Base-by-base conservation (phyloP, 1,284 basidiomycete species). In the Apiotrichum domesticum region DNA sequence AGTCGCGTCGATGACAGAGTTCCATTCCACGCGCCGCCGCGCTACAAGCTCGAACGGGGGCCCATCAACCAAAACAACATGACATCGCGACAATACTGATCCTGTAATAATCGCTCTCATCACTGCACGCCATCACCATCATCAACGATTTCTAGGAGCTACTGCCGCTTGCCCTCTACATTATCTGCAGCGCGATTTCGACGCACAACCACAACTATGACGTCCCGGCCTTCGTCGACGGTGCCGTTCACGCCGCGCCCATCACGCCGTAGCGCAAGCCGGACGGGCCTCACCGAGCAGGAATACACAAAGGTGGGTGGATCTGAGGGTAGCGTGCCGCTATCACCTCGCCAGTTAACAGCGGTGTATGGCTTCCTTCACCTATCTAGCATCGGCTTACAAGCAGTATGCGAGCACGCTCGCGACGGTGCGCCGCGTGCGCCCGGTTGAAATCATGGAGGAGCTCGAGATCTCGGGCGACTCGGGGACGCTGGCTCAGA, bases 191-290 rank as follows among this genome's bases (percentile, higher is more conserved):
- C 21, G 21, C 21, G 21, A 21, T 21, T 21, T 21, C 21, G 21
- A 21, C 21, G 21, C 21, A 21, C 21, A 21, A 21, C 37, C 37
- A 7, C 37, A 13, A 39, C 37, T 8, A 39, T 39, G 37, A 13
- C 37, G 13, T 39, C 43, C 11, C 43, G 43, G 3, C 35, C 43
- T 4, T 46, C 43, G 14, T 52, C 69, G 7, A 72, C 71, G 0
- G 69, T 74, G 1, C 72, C 72, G 0, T 74, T 74, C 57, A 74
- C 72, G 2, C 72, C 72, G 44, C 65, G 65, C 47, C 70, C 71
- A 6, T 58, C 65, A 8, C 62, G 66, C 54, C 57, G 66, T 35
- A 53, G 60, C 11, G 64, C 61, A 46, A 64, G 59, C 41, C 52
- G 63, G n/a, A 49, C 58, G 5, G 62, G 54, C 4, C 52, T 71